These are phyloP conservation scores for Apiospora marii DNA, from an alignment of 2,329 filamentous ascomycete genomes.

Conservation along the genomic window DNA sequence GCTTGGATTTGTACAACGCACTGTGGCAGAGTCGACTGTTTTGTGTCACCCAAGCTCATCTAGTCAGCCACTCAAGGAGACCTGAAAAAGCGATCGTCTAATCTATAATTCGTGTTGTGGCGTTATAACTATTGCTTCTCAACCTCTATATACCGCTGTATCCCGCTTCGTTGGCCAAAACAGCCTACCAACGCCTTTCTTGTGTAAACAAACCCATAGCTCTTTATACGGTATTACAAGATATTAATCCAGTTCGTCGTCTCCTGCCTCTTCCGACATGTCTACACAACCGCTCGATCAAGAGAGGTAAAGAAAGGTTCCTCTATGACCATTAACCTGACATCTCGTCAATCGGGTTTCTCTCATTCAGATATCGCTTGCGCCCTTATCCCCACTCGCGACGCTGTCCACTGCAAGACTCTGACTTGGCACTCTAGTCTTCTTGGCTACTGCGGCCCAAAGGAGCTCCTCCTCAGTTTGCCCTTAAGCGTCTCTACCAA, in stretches of 20 bases:
- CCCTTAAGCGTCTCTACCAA: background rate
- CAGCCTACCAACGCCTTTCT: conserved; percentile 7
- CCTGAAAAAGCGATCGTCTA: background rate
- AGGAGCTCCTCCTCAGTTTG: background rate
- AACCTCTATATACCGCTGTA: conserved; percentile 24
- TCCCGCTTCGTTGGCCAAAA: conserved; percentile 19
- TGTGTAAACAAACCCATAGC: conserved; percentile 11
- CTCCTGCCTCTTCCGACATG: background rate
- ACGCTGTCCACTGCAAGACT: background rate
- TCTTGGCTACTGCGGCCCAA: background rate
- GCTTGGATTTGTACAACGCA: background rate
- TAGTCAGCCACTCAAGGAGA: background rate
- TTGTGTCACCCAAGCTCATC: background rate
- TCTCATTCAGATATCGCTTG: background rate
- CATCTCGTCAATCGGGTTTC: background rate
- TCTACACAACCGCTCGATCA: conserved; percentile 8
- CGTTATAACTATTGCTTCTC: conserved; percentile 20
- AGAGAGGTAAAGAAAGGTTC: background rate
- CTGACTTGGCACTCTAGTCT: background rate
- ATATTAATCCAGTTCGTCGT: background rate
- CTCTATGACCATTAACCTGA: background rate
- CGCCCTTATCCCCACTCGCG: background rate
- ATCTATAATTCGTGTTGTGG: background rate
- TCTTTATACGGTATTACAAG: conserved; percentile 18
- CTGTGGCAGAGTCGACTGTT: background rate